These are phyloP conservation scores for Cyclocybe aegerita DNA, from an alignment of 768 basidiomycete species.

Conservation along the genomic window DNA sequence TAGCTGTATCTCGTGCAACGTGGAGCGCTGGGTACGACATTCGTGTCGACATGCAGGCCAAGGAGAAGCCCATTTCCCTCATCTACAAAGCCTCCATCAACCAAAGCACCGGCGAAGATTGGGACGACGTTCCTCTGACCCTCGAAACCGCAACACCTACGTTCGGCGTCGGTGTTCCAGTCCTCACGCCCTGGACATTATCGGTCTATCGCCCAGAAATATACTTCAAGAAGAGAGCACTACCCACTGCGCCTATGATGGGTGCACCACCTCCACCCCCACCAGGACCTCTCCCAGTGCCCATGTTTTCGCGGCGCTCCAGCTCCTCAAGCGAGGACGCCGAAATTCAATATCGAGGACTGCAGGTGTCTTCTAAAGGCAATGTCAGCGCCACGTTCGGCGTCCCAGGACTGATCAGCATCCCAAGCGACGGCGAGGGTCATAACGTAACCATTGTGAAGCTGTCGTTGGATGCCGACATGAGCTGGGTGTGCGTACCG, in stretches of 20 bases:
- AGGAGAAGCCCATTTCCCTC: slow-evolving; percentile 35
- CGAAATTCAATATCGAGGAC: background rate
- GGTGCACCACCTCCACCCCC: background rate
- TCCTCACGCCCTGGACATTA: too few relatives aligned
- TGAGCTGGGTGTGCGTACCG: slow-evolving; percentile 37
- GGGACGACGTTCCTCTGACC: slow-evolving; percentile 13
- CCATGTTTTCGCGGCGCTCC: too few relatives aligned
- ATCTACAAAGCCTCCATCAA: slow-evolving; percentile 7
- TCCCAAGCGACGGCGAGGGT: slow-evolving; percentile 27
- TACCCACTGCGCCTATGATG: too few relatives aligned
- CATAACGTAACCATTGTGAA: slow-evolving; percentile 32
- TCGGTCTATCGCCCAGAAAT: too few relatives aligned
- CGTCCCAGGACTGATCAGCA: slow-evolving; percentile 28
- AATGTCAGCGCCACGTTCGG: slow-evolving; percentile 31
- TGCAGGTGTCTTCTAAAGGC: slow-evolving; percentile 23
- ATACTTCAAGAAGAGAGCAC: too few relatives aligned
- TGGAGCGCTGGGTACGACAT: slow-evolving; percentile 44
- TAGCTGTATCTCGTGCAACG: slow-evolving; percentile 35
- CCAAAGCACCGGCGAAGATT: slow-evolving; percentile 6
- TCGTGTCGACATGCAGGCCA: slow-evolving; percentile 38
- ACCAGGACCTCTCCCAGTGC: background rate
- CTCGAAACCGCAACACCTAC: slow-evolving; percentile 9
- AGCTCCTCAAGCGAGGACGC: slow-evolving; percentile 4
- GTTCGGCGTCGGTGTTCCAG: too few relatives aligned
- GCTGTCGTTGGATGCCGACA: slow-evolving; percentile 27